Conservation (phyloP, 306 rosid species). For the Begonia peltatifolia region DNA sequence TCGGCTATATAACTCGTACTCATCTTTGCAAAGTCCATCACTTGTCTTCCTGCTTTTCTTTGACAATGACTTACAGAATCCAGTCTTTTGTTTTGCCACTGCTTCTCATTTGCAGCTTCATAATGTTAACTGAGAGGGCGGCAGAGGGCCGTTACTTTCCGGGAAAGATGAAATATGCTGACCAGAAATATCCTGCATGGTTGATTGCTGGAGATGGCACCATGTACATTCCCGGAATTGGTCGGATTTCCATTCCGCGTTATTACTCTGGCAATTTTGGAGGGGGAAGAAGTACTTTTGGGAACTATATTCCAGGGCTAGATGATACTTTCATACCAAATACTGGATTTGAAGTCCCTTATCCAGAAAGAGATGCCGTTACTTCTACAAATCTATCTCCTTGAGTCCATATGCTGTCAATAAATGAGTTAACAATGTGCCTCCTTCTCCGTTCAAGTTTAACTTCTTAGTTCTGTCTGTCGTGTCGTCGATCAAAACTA, state of each 20-base stretch:
- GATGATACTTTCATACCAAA: constrained; percentile 2
- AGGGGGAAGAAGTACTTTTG: background rate
- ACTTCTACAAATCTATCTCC: background rate
- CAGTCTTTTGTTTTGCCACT: background rate
- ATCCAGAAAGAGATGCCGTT: background rate
- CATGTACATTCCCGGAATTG: background rate
- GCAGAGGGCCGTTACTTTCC: background rate
- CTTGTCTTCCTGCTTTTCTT: background rate
- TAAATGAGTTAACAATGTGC: no score
- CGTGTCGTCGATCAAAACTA: background rate
- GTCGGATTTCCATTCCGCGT: background rate
- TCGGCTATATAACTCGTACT: background rate
- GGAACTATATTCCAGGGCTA: background rate
- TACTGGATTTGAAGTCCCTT: constrained; percentile 5
- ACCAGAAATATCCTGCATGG: background rate
- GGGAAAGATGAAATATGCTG: no score
- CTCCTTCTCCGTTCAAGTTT: background rate
- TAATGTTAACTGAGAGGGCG: background rate
- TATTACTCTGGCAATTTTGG: background rate
- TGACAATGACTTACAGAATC: background rate
- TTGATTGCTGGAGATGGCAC: background rate
- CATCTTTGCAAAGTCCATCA: background rate
- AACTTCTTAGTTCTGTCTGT: background rate
- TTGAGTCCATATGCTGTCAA: background rate
- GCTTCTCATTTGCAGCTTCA: background rate